phyloP scores from a whole-genome alignment of 1,139 yeast genomes.

The Protomyces inouyei region DNA sequence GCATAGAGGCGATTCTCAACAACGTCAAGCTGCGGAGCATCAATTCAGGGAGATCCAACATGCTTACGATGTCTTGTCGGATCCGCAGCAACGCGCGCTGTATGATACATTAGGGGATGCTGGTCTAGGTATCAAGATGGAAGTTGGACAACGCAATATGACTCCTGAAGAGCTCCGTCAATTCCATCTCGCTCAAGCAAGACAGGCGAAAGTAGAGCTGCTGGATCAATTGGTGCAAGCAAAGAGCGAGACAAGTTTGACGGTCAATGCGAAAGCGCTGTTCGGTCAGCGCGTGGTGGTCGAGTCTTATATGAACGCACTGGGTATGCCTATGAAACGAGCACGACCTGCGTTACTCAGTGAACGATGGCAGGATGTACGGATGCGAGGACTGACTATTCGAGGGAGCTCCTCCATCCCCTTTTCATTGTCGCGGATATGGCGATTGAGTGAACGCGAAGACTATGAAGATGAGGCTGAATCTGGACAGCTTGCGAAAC shows the following conservation, averaged over 20 bases:
- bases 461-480: not conserved
- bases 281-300: constrained; percentile 18
- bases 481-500: not conserved
- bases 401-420: constrained; percentile 24
- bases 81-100: constrained; percentile 52
- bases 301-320: constrained; percentile 6
- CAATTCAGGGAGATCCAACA: constrained; percentile 23
- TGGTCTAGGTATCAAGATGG: constrained; percentile 34
- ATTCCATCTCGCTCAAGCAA: constrained; percentile 7
- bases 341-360: constrained; percentile 17
- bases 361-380: constrained; percentile 11
- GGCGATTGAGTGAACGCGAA: not conserved
- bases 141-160: constrained; percentile 24
- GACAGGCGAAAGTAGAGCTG: constrained; percentile 22
- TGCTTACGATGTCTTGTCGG: constrained; percentile 67
- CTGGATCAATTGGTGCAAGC: constrained; percentile 24
- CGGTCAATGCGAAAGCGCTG: constrained; percentile 19
- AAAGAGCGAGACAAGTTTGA: constrained; percentile 9
- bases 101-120: constrained; percentile 56
- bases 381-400: constrained; percentile 14
- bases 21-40: constrained; percentile 11
- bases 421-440: constrained; percentile 8
- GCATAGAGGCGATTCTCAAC: constrained; percentile 3
- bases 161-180: constrained; percentile 23
- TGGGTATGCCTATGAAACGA: constrained; percentile 8